A percentile compares a stretch with the other conserved stretches of the same genome.
phyloP scores from a whole-genome alignment of 73 alveolate species.

The Paraurostyla sp. region DNA sequence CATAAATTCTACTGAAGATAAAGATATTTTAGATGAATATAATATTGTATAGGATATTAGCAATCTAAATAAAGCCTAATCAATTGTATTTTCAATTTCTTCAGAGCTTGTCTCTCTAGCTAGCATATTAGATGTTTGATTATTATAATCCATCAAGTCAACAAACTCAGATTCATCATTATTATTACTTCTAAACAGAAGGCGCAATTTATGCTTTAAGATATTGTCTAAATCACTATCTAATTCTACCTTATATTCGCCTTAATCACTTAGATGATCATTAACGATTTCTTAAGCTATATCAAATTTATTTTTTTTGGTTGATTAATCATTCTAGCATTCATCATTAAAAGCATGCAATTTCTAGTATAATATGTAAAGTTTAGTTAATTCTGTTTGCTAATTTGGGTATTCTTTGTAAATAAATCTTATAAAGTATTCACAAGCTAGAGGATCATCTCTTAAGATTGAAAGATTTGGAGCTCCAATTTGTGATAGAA shows the following conservation, averaged over 20 bases:
- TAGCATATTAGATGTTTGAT: too few species aligned
- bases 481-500: slow-evolving; percentile 5
- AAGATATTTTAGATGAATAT: too few species aligned
- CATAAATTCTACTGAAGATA: too few species aligned
- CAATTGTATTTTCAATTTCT: too few species aligned
- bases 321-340: not conserved
- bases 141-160: too few species aligned
- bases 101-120: too few species aligned
- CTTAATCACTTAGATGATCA: not conserved
- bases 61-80: too few species aligned
- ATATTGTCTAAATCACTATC: too few species aligned
- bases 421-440: not conserved
- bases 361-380: not conserved
- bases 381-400: not conserved
- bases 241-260: not conserved
- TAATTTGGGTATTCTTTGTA: not conserved
- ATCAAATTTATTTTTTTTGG: not conserved
- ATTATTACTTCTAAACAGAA: too few species aligned
- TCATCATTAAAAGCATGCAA: not conserved
- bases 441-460: not conserved
- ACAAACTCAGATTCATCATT: too few species aligned
- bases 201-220: too few species aligned
- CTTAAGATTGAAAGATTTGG: not conserved
- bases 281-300: not conserved
- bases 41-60: too few species aligned